Conservation (phyloP, 371 early-diverging fungal species). For the Batrachochytrium dendrobatidis region DNA sequence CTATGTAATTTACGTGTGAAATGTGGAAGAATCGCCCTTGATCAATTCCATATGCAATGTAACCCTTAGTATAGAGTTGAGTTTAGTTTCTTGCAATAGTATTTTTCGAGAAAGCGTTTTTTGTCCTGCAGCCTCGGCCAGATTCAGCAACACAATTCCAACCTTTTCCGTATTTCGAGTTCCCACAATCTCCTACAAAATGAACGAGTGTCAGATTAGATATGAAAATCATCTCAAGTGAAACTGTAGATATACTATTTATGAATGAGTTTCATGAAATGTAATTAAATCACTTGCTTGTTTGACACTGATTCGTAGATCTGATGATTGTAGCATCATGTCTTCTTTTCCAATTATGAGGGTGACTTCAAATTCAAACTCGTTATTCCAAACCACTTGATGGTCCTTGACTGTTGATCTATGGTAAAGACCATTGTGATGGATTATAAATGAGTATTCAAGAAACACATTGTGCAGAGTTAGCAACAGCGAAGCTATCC, state of each 20-base stretch:
- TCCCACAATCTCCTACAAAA: slow-evolving; percentile 43
- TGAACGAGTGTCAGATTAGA: no score
- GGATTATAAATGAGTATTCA: no score
- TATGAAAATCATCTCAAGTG: no score
- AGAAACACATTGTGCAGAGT: no score
- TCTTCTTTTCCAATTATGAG: slow-evolving; percentile 52
- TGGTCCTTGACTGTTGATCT: slow-evolving; percentile 54
- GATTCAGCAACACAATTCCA: slow-evolving; percentile 45
- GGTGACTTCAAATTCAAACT: slow-evolving; percentile 26
- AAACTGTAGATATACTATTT: no score
- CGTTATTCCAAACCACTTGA: slow-evolving; percentile 44
- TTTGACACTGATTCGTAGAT: slow-evolving; percentile 45
- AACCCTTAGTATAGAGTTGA: slow-evolving; percentile 33
- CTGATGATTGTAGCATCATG: slow-evolving; percentile 43
- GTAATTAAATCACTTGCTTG: slow-evolving; percentile 40
- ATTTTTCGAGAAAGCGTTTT: slow-evolving; percentile 33
- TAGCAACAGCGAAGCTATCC: no score
- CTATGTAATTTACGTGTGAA: slow-evolving; percentile 12
- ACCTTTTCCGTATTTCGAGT: slow-evolving; percentile 49
- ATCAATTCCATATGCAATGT: slow-evolving; percentile 16
- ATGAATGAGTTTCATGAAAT: no score
- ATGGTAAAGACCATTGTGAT: no score
- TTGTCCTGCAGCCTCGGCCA: slow-evolving; percentile 43
- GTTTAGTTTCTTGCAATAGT: slow-evolving; percentile 47
- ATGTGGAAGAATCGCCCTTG: slow-evolving; percentile 18